A percentile compares a stretch with the other conserved stretches of the same genome.
Conservation (phyloP, 179 eudicot species). For the Gypsophila paniculata region DNA sequence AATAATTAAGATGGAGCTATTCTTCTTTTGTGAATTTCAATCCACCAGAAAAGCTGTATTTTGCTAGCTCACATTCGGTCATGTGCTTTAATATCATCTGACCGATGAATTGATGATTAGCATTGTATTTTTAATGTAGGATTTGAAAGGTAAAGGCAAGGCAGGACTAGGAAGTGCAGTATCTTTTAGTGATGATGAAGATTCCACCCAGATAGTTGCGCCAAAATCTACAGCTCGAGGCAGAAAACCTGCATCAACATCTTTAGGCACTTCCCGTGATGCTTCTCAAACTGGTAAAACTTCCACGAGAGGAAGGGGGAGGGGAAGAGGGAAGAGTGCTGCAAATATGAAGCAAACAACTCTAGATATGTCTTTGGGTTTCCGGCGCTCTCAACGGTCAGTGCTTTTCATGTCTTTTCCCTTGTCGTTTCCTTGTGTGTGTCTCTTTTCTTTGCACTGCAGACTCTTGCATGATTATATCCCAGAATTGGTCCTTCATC, state of each 20-base stretch:
- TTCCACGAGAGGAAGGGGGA: conserved; percentile 45
- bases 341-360: conserved; percentile 49
- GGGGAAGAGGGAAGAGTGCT: conserved; percentile 37
- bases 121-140: conserved; percentile 31
- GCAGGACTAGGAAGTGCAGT: conserved; percentile 52
- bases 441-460: not conserved
- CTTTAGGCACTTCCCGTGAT: conserved; percentile 26
- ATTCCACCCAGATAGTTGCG: conserved; percentile 41
- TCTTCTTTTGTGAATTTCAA: not conserved
- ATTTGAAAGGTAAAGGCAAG: conserved; percentile 40
- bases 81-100: conserved; percentile 7
- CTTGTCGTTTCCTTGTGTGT: not conserved
- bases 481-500: not conserved
- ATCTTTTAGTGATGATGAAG: conserved; percentile 93
- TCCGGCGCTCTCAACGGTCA: conserved; percentile 47
- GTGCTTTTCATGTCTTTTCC: not conserved
- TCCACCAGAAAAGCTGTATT: not conserved
- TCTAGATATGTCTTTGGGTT: conserved; percentile 41
- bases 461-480: not conserved
- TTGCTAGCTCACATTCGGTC: conserved; percentile 10
- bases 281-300: conserved; percentile 34
- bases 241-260: conserved; percentile 44
- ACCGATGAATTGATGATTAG: not conserved
- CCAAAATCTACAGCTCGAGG: conserved; percentile 50
- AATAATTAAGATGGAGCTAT: conserved; percentile 5